Conservation (phyloP, 2,329 filamentous ascomycete species). For the Fusarium burgessii region DNA sequence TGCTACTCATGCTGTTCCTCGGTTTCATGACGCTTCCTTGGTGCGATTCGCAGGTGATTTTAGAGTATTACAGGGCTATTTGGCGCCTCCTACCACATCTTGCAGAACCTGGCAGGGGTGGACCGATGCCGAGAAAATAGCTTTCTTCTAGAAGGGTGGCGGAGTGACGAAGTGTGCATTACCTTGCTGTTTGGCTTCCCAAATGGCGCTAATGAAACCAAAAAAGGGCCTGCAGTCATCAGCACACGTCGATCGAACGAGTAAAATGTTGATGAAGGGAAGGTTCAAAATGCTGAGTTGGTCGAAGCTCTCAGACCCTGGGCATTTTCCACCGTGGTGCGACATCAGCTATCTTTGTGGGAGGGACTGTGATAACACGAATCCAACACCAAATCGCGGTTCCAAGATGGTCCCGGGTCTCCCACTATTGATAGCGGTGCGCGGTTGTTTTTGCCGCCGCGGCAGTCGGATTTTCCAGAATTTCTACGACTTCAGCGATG, state of each 20-base stretch:
- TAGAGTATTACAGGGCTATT: constrained; percentile 1
- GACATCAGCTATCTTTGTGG: constrained; percentile 29
- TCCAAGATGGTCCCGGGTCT: background rate
- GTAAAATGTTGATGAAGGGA: constrained; percentile 11
- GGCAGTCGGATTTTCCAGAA: constrained; percentile 33
- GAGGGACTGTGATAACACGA: constrained; percentile 23
- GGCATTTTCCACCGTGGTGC: constrained; percentile 29
- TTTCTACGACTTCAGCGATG: constrained; percentile 2
- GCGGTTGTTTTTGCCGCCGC: constrained; percentile 32
- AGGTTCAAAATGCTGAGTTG: constrained; percentile 14
- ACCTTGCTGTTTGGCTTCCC: constrained; percentile 10
- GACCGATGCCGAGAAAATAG: constrained; percentile 33
- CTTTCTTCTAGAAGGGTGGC: constrained; percentile 41
- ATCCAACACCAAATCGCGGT: background rate
- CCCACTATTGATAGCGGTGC: constrained; percentile 23
- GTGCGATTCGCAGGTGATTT: constrained; percentile 15
- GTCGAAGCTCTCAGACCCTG: constrained; percentile 20
- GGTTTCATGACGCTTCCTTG: constrained; percentile 11
- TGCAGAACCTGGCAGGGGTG: constrained; percentile 23
- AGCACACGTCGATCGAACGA: constrained; percentile 27
- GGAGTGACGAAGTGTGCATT: constrained; percentile 5
- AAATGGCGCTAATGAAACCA: constrained; percentile 15
- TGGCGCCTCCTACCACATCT: constrained; percentile 24
- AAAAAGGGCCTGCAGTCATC: constrained; percentile 23
- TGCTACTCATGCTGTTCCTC: constrained; percentile 12